Evolutionary conservation across 352 stramenopile genomes (phyloP), one percentile per base, ranked within the genome.

Genomic region (Globisporangium iwayamae): DNA sequence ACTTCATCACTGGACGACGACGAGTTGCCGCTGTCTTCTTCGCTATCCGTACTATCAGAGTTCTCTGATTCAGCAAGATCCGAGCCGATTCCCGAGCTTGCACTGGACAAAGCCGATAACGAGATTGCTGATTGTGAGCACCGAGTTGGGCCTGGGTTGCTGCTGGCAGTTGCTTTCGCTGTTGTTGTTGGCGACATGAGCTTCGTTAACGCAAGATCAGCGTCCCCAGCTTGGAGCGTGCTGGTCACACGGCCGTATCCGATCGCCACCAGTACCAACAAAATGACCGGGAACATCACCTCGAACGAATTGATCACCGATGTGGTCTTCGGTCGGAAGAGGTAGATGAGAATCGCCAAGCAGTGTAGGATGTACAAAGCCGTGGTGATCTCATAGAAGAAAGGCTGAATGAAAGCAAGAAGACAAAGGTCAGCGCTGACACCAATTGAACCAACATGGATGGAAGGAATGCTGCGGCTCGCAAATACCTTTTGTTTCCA

Each of bases 221-320:
- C 70, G 34, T 91, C 83, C 56, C 75, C 79, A 11, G 73, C 70
- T 51, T 89, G 81, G 14, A 94, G 70, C 45, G 81, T 86, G 52
- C 83, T 90, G 1, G 83, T 82, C 25, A 94, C 85, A 22, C 85
- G 81, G 1, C 85, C 83, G 60, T 94, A 94, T n/a, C 77, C 81
- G 54, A 90, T 77, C 11, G 85, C 81, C 13, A 91, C 78, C 2
- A 94, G 62, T 45, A 87, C 62, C 3, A 94, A 59, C 18, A 92
- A 56, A 1, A 73, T 68, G 25, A 90, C 48, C 0, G 85, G 85
- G 18, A 88, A 88, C 14, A 72, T 67, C 51, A 92, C 71, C 64
- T 94, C 85, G 53, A 93, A 92, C 55, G 75, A 69, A 48, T 75
- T 94, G 41, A 91, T 74, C 46, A 70, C 41, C 47, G 75, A 86